A percentile compares a stretch with the other conserved stretches of the same genome.
Evolutionary conservation across 1,284 basidiomycete species (phyloP).

Genomic region (Cutaneotrichosporon mucoides): DNA sequence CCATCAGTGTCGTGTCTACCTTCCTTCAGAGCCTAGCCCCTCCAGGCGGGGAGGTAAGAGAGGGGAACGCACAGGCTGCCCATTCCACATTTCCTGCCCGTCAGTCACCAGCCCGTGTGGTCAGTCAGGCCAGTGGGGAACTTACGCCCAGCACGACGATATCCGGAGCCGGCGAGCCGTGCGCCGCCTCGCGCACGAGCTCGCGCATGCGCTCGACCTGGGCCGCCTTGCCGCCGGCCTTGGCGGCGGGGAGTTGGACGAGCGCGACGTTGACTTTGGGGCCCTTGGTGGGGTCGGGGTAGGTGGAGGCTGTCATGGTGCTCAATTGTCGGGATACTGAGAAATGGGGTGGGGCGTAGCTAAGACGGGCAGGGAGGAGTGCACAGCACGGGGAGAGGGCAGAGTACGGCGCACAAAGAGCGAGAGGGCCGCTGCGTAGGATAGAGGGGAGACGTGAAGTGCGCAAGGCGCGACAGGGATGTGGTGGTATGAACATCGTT

Average conservation of each 20-base stretch:
- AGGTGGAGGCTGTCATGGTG: background rate
- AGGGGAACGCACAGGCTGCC: background rate
- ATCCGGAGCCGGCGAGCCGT: background rate
- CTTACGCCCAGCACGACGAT: conserved; percentile 15
- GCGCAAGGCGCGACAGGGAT: too few relatives aligned
- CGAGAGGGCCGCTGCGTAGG: too few relatives aligned
- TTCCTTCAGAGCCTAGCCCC: too few relatives aligned
- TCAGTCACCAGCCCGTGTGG: background rate
- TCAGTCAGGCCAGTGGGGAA: background rate
- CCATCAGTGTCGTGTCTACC: background rate
- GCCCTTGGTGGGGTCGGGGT: conserved; percentile 2
- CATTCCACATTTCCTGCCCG: conserved; percentile 18
- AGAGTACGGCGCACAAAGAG: too few relatives aligned
- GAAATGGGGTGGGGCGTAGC: too few relatives aligned
- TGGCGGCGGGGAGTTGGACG: conserved; percentile 9
- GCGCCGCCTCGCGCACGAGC: conserved; percentile 9
- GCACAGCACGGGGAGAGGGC: too few relatives aligned
- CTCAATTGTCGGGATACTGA: too few relatives aligned
- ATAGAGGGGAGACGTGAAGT: too few relatives aligned
- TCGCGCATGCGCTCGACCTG: conserved; percentile 12
- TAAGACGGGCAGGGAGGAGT: too few relatives aligned
- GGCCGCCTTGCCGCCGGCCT: conserved; percentile 2
- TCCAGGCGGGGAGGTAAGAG: background rate
- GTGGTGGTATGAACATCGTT: too few relatives aligned
- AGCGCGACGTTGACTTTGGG: conserved; percentile 9